phyloP scores from a whole-genome alignment of 1,284 basidiomycete genomes.

The Cryptococcus sp. region DNA sequence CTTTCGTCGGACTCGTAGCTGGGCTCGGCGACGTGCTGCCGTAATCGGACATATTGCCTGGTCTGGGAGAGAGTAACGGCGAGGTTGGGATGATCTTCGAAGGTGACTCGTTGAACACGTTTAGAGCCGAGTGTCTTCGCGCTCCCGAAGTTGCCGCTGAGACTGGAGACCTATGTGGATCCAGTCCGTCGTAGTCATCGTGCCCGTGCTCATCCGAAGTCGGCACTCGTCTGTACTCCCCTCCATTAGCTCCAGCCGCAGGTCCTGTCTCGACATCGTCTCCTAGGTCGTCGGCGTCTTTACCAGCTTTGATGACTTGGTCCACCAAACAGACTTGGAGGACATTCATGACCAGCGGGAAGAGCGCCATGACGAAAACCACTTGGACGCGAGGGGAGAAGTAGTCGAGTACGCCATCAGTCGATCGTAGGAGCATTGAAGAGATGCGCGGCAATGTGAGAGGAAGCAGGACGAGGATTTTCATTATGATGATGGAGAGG shows the following conservation, averaged over 20 bases:
- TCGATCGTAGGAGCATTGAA: slow-evolving; percentile 69
- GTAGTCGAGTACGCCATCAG: slow-evolving; percentile 81
- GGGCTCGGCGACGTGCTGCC: slow-evolving; percentile 25
- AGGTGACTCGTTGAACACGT: neutral
- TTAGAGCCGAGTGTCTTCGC: neutral
- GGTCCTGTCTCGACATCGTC: slow-evolving; percentile 10
- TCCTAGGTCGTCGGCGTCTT: slow-evolving; percentile 16
- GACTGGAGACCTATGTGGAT: too few relatives aligned
- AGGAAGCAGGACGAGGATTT: slow-evolving; percentile 75
- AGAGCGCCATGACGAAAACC: slow-evolving; percentile 86
- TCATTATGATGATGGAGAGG: slow-evolving; percentile 82
- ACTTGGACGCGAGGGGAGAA: slow-evolving; percentile 73
- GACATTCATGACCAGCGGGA: slow-evolving; percentile 90
- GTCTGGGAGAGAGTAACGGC: slow-evolving; percentile 17
- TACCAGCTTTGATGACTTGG: slow-evolving; percentile 50
- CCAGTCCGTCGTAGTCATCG: neutral
- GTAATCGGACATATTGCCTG: slow-evolving; percentile 11
- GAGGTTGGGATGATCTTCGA: slow-evolving; percentile 17
- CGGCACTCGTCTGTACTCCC: slow-evolving; percentile 12
- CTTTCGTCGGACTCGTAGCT: slow-evolving; percentile 6
- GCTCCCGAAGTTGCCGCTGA: too few relatives aligned
- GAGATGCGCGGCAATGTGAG: slow-evolving; percentile 62
- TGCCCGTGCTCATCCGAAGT: slow-evolving; percentile 6
- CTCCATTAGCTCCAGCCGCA: neutral
- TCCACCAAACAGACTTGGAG: slow-evolving; percentile 62